Evolutionary conservation across 2,329 filamentous ascomycete species (phyloP).

Genomic region (Aspergillus carbonarius): DNA sequence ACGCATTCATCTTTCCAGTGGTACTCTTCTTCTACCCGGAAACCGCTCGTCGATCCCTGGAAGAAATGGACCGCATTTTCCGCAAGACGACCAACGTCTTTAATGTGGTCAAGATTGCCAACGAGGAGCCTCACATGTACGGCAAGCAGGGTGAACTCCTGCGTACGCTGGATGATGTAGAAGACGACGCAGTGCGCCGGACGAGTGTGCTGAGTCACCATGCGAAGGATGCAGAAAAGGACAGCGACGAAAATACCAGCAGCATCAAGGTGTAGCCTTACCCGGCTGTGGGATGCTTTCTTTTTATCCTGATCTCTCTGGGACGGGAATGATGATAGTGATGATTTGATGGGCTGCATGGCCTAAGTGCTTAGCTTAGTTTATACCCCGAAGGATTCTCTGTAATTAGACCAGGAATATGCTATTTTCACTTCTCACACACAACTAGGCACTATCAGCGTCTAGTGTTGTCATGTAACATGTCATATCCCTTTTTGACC

Average conservation of each 20-base stretch:
- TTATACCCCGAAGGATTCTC: neutral
- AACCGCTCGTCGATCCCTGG: slow-evolving; percentile 59
- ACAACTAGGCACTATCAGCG: no score
- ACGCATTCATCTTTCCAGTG: slow-evolving; percentile 56
- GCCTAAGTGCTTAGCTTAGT: neutral
- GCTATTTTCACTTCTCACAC: neutral
- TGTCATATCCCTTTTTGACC: no score
- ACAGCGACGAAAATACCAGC: slow-evolving; percentile 20
- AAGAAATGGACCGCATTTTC: slow-evolving; percentile 71
- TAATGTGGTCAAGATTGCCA: slow-evolving; percentile 51
- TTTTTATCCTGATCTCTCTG: neutral
- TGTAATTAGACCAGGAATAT: neutral
- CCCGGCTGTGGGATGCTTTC: neutral
- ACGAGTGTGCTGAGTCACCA: slow-evolving; percentile 27
- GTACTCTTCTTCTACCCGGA: slow-evolving; percentile 64
- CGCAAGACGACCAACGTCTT: slow-evolving; percentile 53
- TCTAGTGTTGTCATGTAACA: no score
- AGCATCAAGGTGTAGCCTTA: slow-evolving; percentile 12
- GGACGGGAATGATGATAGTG: neutral
- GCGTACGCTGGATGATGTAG: slow-evolving; percentile 51
- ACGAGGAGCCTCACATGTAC: slow-evolving; percentile 55
- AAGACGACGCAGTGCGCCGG: slow-evolving; percentile 40
- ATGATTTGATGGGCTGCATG: neutral
- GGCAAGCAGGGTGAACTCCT: slow-evolving; percentile 59
- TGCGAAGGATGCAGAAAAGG: slow-evolving; percentile 14